These are phyloP conservation scores for Cyberlindnera galapagoensis DNA, from an alignment of 805 yeast genomes.

Conservation along the genomic window DNA sequence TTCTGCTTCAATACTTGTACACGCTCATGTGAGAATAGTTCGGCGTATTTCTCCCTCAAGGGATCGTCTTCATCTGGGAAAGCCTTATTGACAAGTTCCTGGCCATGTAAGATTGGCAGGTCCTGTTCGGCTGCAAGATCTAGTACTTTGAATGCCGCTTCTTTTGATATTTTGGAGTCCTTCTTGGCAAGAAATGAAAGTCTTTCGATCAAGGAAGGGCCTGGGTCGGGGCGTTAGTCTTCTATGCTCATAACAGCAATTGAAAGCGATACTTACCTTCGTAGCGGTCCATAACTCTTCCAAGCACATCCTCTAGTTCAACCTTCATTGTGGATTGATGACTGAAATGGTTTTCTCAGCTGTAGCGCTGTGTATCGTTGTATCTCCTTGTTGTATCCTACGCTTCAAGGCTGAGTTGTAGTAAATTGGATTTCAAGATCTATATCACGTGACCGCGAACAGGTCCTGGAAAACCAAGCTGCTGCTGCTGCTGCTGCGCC, in stretches of 20 bases:
- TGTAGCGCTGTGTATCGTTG: no score
- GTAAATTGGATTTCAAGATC: no score
- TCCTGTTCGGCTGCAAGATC: constrained; percentile 10
- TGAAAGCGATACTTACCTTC: constrained; percentile 6
- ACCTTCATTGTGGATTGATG: neutral
- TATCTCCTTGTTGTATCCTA: no score
- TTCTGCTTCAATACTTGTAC: constrained; percentile 2
- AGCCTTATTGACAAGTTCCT: constrained; percentile 5
- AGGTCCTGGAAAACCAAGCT: no score
- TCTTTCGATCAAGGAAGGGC: constrained; percentile 19
- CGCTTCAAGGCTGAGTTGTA: no score
- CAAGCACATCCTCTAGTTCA: constrained; percentile 1
- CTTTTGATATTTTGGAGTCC: constrained; percentile 4
- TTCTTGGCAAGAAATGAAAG: constrained; percentile 9
- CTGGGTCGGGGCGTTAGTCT: constrained; percentile 6
- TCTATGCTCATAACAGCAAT: neutral
- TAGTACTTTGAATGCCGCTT: constrained; percentile 16
- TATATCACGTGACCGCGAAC: no score
- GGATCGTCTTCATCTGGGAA: constrained; percentile 2
- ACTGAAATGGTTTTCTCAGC: no score
- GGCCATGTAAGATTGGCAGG: constrained; percentile 15
- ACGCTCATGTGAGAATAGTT: constrained; percentile 3
- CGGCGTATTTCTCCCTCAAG: neutral
- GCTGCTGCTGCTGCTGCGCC: no score
- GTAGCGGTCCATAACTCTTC: constrained; percentile 5